These are phyloP conservation scores for Colletotrichum endophyticum DNA, from an alignment of 2,329 filamentous ascomycete genomes.

Conservation along the genomic window DNA sequence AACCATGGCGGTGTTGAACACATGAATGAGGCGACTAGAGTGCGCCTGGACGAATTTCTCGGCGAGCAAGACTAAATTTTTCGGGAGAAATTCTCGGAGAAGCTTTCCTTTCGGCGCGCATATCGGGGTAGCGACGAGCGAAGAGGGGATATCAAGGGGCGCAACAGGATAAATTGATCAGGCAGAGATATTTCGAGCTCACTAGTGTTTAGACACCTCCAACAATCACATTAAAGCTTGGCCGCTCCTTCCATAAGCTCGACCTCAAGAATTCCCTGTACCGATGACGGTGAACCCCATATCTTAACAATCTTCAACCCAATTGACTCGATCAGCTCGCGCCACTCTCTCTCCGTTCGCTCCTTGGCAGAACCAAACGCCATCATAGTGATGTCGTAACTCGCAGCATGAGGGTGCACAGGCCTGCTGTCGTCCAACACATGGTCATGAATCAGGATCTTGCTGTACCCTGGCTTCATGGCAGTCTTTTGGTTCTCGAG, in stretches of 20 bases:
- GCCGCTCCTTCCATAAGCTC: background rate
- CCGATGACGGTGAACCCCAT: background rate
- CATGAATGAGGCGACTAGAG: background rate
- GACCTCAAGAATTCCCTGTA: background rate
- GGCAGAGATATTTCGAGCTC: background rate
- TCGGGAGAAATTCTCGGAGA: fast-evolving
- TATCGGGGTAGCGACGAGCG: background rate
- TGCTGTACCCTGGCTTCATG: constrained; percentile 44
- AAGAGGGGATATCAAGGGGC: background rate
- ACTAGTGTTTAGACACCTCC: fast-evolving
- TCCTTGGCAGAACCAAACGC: background rate
- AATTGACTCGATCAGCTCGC: background rate
- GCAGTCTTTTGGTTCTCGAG: constrained; percentile 44
- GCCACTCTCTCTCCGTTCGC: constrained; percentile 3
- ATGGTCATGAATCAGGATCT: constrained; percentile 42
- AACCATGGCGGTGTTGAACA: background rate
- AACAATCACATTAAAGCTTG: constrained; percentile 33
- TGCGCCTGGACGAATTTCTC: background rate
- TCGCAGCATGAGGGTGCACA: background rate
- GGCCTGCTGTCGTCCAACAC: constrained; percentile 35
- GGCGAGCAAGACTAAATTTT: background rate
- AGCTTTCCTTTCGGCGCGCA: background rate
- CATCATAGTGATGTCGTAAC: background rate
- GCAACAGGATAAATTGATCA: background rate
- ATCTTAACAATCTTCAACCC: constrained; percentile 9